Evolutionary conservation across 768 basidiomycete genomes (phyloP), one percentile per base, ranked within the genome.

Genomic region (Harrya chromipes): DNA sequence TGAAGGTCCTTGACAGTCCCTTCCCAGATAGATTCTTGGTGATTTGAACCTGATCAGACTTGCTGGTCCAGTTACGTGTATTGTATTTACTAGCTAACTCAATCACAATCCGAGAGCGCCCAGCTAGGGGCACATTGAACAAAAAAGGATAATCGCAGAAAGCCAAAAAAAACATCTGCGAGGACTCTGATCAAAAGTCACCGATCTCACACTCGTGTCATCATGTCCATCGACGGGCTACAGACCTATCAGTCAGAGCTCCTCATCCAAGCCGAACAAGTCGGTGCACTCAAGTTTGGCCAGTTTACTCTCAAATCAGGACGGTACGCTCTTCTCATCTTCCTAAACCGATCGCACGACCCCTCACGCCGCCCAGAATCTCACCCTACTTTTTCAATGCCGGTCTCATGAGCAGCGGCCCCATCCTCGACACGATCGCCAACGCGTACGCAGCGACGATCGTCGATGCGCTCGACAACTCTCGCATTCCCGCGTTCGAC

Each of bases 301-400:
- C 76, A 83, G 1, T 99, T 97, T 67, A 90, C 85, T 1, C 79
- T 98, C 49, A 99, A 98, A 79, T 94, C 91, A 29, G 97, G 95
- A 55, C 83, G 94, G 90, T 92, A 66, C 57, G 85, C 71, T 45
- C 43, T 35, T 20, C 48, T 14, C 24, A 40, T 24, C 41, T n/a
- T n/a, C n/a, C n/a, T n/a, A n/a, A 29, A 4, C 29, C 12, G 11
- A 43, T 51, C 44, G 11, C 33, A 40, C 11, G 23, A 20, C 10
- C 31, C 27, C 31, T 35, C 44, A 12, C 44, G 11, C 8, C 40
- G 31, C 34, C 38, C 68, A 90, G 91, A 35, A 72, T 79, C 46
- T 99, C 95, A 8, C 97, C 95, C 1, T 98, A 98, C 72, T 99
- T 97, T 69, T 94, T 97, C 78, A 97, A 97, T 62, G 93, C 94